Percentiles rank a stretch among this genome's conserved stretches.
These are phyloP conservation scores for Trichoderma oligosporum DNA, from an alignment of 2,329 filamentous ascomycete species.

Conservation along the genomic window DNA sequence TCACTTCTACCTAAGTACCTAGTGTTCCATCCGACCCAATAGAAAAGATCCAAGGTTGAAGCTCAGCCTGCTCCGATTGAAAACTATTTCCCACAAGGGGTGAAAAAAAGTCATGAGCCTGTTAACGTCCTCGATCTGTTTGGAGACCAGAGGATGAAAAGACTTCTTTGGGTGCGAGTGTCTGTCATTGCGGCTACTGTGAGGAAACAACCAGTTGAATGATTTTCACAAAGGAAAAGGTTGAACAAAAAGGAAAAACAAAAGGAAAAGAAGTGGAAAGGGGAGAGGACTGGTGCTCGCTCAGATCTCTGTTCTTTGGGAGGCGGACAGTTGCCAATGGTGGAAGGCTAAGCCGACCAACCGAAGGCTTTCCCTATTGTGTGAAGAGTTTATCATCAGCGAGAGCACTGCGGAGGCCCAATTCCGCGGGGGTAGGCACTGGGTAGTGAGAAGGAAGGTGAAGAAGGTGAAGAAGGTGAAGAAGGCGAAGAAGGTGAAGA, in stretches of 20 bases:
- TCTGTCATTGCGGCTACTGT: conserved; percentile 38
- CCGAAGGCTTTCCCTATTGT: background rate
- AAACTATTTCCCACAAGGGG: conserved; percentile 43
- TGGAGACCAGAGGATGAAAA: background rate
- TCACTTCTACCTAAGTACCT: background rate
- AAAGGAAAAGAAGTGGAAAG: background rate
- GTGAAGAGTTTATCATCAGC: conserved; percentile 16
- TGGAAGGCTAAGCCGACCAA: background rate
- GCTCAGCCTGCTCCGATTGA: conserved; percentile 49
- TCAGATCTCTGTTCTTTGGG: conserved; percentile 51
- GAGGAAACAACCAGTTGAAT: conserved; percentile 13
- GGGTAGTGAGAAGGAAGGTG: background rate
- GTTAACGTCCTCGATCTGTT: background rate
- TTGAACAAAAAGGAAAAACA: background rate
- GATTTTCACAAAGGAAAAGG: background rate
- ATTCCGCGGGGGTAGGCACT: background rate
- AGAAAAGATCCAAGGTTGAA: background rate
- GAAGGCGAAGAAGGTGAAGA: background rate
- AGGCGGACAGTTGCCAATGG: background rate
- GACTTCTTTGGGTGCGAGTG: conserved; percentile 25
- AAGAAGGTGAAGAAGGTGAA: background rate
- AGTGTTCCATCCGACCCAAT: background rate
- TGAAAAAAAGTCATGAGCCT: conserved; percentile 29
- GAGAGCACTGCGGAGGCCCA: conserved; percentile 2
- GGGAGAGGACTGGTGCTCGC: conserved; percentile 28